Base-by-base conservation (phyloP, 768 basidiomycete genomes). In the Lentinus brumalis region DNA sequence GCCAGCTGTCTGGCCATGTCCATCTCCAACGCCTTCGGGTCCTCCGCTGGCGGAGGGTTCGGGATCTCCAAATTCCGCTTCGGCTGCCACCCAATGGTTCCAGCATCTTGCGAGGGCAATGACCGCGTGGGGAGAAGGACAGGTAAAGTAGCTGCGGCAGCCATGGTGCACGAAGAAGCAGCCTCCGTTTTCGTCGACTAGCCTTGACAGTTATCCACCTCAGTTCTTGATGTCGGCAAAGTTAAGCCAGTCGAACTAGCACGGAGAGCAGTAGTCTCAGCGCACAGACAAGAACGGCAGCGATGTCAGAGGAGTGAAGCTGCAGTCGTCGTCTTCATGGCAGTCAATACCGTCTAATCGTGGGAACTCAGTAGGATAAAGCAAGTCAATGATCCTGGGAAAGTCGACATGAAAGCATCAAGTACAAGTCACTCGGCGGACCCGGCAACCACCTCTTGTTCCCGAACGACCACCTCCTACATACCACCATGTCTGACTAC, bases 1-100 rank as follows among this genome's bases (percentile, higher is more conserved):
- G 91, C 78, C 67, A 85, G 76, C 69, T 86, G 87, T 50, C 87
- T 77, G 31, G 84, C 86, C 66, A 82, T 86, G 1, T 91, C 92
- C 62, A 92, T 78, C 69, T 96, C 92, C 61, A 88, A 86, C 49
- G 88, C 71, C 71, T 87, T 87, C 5, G 84, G 81, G 61, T 92
- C 90, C 67, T 96, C 95, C n/a, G 83, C 79, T 2, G 88, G 86
- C 44, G 95, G 92, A 2, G 94, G 92, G 42, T 87, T 85, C n/a
- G 85, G 83, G 0, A 79, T 77, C 29, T 86, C 82, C 8, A 87
- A 76, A 69, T 94, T 86, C 52, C 78, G 81, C 53, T 78, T 81
- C 0, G 96, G 95, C 49, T 77, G 79, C 96, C 96, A 97, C 76
- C 88, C 88, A 12, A 63, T 31, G 11, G n/a, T 46, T 12, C 32